phyloP scores from a whole-genome alignment of 805 yeast genomes.

The Clavispora carvajalis region DNA sequence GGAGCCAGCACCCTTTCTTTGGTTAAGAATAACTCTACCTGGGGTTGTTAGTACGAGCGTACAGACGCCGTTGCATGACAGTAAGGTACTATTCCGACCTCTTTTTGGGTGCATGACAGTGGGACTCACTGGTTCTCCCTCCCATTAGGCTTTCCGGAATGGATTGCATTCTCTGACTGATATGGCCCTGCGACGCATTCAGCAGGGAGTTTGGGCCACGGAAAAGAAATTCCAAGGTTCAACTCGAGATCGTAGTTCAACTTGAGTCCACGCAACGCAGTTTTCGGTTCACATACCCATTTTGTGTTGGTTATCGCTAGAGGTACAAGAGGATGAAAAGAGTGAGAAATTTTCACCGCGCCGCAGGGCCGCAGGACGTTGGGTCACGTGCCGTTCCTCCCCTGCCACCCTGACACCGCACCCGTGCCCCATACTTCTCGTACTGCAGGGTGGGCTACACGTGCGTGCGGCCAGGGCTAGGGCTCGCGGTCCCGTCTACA shows the following conservation, averaged over 20 bases:
- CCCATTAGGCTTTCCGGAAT: too few relatives aligned
- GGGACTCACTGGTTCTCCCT: too few relatives aligned
- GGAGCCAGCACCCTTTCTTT: constrained; percentile 99
- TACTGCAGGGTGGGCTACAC: neutral
- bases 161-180: too few relatives aligned
- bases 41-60: constrained; percentile 13
- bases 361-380: neutral
- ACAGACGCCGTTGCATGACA: too few relatives aligned
- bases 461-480: constrained; percentile 15
- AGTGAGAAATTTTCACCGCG: constrained; percentile 16
- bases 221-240: too few relatives aligned
- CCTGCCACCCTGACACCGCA: neutral
- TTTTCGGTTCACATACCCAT: constrained; percentile 15
- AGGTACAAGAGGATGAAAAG: neutral
- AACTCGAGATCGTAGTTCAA: too few relatives aligned
- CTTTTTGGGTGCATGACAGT: too few relatives aligned
- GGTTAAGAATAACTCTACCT: constrained; percentile 99
- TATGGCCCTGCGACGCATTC: too few relatives aligned
- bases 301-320: constrained; percentile 10
- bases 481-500: constrained; percentile 9
- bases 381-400: neutral
- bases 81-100: too few relatives aligned
- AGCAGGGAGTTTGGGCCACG: too few relatives aligned
- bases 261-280: too few relatives aligned
- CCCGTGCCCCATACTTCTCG: neutral